phyloP scores from a whole-genome alignment of 2,329 filamentous ascomycete species.

The Colletotrichum echinochloae region DNA sequence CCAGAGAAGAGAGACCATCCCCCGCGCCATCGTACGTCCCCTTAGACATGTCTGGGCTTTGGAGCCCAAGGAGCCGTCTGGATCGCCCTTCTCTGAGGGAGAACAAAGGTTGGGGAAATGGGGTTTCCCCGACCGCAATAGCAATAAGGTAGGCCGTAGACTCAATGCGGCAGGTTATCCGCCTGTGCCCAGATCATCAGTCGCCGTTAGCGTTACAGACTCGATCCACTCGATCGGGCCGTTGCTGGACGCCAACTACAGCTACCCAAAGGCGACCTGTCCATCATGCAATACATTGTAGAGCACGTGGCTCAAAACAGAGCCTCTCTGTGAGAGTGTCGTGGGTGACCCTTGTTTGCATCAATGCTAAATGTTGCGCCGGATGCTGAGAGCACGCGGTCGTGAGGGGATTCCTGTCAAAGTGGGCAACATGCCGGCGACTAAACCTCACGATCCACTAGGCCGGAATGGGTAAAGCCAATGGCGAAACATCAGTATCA shows the following conservation, averaged over 20 bases:
- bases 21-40: neutral
- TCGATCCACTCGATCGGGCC: constrained; percentile 32
- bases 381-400: neutral
- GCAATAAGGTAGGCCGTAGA: constrained; percentile 8
- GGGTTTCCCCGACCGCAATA: constrained; percentile 9
- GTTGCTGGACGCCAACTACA: constrained; percentile 9
- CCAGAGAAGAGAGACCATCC: neutral
- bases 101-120: neutral
- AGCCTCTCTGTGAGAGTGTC: neutral
- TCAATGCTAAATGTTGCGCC: neutral
- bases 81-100: neutral
- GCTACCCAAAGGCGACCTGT: neutral
- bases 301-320: neutral
- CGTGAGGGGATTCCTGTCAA: too few species aligned
- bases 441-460: too few species aligned
- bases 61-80: constrained; percentile 15
- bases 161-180: neutral
- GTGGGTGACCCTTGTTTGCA: neutral
- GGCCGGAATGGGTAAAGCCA: too few species aligned
- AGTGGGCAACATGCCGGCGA: too few species aligned
- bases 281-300: neutral
- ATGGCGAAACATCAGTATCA: too few species aligned
- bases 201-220: constrained; percentile 12
- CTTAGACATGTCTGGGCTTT: constrained; percentile 15
- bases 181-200: neutral